These are phyloP conservation scores for Aureobasidium sp. DNA, from an alignment of 2,329 filamentous ascomycete genomes.

Conservation along the genomic window DNA sequence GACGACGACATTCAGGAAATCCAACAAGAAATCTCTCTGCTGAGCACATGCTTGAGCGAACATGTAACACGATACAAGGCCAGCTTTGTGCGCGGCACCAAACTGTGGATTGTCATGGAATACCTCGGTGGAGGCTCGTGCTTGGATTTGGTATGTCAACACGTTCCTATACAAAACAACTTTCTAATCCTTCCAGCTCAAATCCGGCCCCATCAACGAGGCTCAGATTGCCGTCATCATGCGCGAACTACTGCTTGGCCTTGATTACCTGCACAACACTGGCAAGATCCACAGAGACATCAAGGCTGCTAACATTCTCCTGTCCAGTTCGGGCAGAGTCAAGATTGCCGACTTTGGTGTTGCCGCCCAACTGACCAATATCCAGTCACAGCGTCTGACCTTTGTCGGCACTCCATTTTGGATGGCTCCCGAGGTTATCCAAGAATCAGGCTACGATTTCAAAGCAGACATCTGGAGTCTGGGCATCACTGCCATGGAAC, in stretches of 20 bases:
- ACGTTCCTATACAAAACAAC: constrained; percentile 17
- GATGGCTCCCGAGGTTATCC: constrained; percentile 94
- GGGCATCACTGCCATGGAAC: constrained; percentile 84
- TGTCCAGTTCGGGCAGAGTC: constrained; percentile 84
- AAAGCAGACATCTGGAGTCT: constrained; percentile 93
- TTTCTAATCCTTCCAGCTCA: constrained; percentile 53
- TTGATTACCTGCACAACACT: constrained; percentile 88
- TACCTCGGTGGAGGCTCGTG: constrained; percentile 93
- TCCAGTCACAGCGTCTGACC: constrained; percentile 94
- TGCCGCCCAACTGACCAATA: constrained; percentile 90
- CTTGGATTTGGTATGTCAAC: constrained; percentile 67
- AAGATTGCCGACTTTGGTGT: constrained; percentile 97
- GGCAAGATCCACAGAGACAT: constrained; percentile 96
- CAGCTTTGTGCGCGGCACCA: constrained; percentile 91
- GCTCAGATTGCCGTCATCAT: constrained; percentile 90
- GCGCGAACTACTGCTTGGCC: constrained; percentile 77
- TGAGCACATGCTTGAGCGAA: constrained; percentile 89
- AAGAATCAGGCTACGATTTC: constrained; percentile 76
- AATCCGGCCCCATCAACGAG: constrained; percentile 84
- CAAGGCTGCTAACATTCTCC: constrained; percentile 91
- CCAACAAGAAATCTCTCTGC: constrained; percentile 89
- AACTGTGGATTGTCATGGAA: constrained; percentile 99
- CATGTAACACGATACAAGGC: constrained; percentile 95
- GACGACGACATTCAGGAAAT: constrained; percentile 98
- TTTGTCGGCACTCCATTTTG: constrained; percentile 97